phyloP scores from a whole-genome alignment of 2,329 filamentous ascomycete genomes.

The Venturia nashicola region DNA sequence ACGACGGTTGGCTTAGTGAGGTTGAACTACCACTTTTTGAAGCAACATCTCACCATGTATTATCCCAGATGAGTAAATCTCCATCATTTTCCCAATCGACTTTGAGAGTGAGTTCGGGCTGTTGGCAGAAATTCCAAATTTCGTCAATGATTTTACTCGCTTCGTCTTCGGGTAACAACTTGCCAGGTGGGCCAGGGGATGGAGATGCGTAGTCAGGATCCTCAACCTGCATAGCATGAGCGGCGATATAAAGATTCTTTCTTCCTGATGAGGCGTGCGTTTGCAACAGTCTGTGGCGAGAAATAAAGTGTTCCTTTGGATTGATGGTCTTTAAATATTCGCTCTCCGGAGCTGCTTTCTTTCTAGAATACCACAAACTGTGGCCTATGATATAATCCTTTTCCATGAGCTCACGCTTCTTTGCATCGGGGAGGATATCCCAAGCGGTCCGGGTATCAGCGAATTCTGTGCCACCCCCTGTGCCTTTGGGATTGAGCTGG shows the following conservation, averaged over 20 bases:
- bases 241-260: constrained; percentile 7
- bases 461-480: constrained; percentile 18
- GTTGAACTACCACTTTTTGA: background rate
- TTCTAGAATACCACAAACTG: constrained; percentile 5
- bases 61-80: constrained; percentile 48
- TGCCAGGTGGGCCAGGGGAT: background rate
- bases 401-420: constrained; percentile 14
- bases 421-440: constrained; percentile 16
- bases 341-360: background rate
- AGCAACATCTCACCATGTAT: constrained; percentile 24
- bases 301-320: background rate
- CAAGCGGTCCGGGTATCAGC: constrained; percentile 17
- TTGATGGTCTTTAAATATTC: background rate
- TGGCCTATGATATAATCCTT: constrained; percentile 16
- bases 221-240: constrained; percentile 9
- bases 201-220: background rate
- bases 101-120: constrained; percentile 33
- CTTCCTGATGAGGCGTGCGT: constrained; percentile 3
- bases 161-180: constrained; percentile 18
- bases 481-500: constrained; percentile 17
- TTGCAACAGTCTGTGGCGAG: constrained; percentile 3
- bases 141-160: constrained; percentile 24
- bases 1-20: background rate
- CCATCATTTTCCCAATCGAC: constrained; percentile 37
- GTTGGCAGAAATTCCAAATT: constrained; percentile 37